These are phyloP conservation scores for Soucietia sequanensis DNA, from an alignment of 805 yeast species.

Conservation along the genomic window DNA sequence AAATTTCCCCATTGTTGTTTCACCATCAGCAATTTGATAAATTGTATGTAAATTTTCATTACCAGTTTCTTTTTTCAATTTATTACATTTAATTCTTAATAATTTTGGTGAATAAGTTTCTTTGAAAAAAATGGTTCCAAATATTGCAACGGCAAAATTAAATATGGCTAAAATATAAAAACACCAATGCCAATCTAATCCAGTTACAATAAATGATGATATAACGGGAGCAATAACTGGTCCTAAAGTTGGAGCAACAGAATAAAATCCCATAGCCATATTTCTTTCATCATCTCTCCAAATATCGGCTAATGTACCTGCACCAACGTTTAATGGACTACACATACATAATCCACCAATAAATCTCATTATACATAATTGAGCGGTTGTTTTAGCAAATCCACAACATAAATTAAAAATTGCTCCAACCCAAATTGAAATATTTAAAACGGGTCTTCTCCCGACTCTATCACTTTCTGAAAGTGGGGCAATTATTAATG, in stretches of 20 bases:
- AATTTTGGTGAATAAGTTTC: conserved; percentile 63
- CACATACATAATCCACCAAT: conserved; percentile 68
- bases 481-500: conserved; percentile 63
- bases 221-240: conserved; percentile 66
- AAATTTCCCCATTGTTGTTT: conserved; percentile 40
- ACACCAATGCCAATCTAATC: conserved; percentile 64
- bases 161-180: conserved; percentile 60
- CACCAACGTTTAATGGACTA: conserved; percentile 67
- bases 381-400: conserved; percentile 56
- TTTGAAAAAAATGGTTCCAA: conserved; percentile 47
- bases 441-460: conserved; percentile 52
- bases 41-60: conserved; percentile 57
- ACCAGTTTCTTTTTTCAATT: conserved; percentile 52
- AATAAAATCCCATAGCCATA: conserved; percentile 55
- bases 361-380: conserved; percentile 58
- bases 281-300: conserved; percentile 53
- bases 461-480: conserved; percentile 62
- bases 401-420: conserved; percentile 61
- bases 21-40: conserved; percentile 57
- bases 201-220: conserved; percentile 54
- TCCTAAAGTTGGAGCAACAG: conserved; percentile 62
- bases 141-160: conserved; percentile 46
- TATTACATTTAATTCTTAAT: conserved; percentile 44
- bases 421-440: conserved; percentile 48
- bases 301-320: conserved; percentile 65